Percentiles rank a stretch among this genome's conserved stretches.
These are phyloP conservation scores for Themeda triandra DNA, from an alignment of 176 grass and related monocot species.

Conservation along the genomic window DNA sequence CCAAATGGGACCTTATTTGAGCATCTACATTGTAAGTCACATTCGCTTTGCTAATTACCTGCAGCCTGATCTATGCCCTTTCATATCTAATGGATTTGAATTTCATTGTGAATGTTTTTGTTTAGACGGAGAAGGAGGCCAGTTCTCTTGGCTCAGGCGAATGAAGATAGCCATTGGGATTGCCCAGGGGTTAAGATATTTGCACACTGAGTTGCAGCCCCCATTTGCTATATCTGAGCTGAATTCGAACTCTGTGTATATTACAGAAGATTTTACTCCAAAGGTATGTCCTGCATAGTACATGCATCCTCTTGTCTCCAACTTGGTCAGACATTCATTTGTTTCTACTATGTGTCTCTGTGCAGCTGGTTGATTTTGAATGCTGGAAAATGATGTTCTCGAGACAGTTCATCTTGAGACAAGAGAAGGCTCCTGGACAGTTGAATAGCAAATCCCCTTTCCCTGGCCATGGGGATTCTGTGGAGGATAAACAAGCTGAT, in stretches of 20 bases:
- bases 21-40: slow-evolving; percentile 77
- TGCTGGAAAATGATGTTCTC: slow-evolving; percentile 85
- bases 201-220: slow-evolving; percentile 80
- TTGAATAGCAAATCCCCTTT: slow-evolving; percentile 48
- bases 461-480: slow-evolving; percentile 33
- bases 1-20: slow-evolving; percentile 92
- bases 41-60: not conserved
- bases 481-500: slow-evolving; percentile 55
- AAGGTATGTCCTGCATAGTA: slow-evolving; percentile 33
- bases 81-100: not conserved
- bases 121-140: slow-evolving; percentile 79
- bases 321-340: not conserved
- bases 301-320: not conserved
- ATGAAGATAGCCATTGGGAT: slow-evolving; percentile 97
- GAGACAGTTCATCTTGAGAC: slow-evolving; percentile 37
- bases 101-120: not conserved
- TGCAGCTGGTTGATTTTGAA: slow-evolving; percentile 96
- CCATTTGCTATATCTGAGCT: slow-evolving; percentile 73
- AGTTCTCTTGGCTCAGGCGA: slow-evolving; percentile 83
- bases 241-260: slow-evolving; percentile 65
- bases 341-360: not conserved
- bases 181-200: slow-evolving; percentile 68
- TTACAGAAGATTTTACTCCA: slow-evolving; percentile 90
- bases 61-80: not conserved
- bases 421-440: slow-evolving; percentile 40